These are phyloP conservation scores for Metarhizium brunneum DNA, from an alignment of 2,329 filamentous ascomycete species.

Conservation along the genomic window DNA sequence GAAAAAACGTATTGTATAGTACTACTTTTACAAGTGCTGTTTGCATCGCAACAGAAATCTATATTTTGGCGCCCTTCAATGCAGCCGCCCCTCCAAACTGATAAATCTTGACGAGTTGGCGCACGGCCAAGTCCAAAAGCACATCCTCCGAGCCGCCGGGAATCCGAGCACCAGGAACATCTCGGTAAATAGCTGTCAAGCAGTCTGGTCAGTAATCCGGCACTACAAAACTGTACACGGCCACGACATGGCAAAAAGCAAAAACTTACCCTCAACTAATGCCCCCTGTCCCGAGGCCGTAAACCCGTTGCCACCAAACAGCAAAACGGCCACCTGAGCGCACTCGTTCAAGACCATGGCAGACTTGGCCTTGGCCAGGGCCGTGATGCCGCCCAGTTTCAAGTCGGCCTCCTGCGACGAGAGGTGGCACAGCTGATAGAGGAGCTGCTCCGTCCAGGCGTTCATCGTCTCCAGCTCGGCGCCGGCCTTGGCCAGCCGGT, in stretches of 20 bases:
- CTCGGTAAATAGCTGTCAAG: not conserved
- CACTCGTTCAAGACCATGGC: slow-evolving; percentile 43
- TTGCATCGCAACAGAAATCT: not conserved
- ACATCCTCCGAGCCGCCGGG: slow-evolving; percentile 47
- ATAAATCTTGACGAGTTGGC: slow-evolving; percentile 15
- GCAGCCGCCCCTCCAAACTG: not conserved
- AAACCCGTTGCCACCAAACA: slow-evolving; percentile 44
- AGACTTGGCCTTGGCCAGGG: slow-evolving; percentile 35
- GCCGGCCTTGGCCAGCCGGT: slow-evolving; percentile 49
- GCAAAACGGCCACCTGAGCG: slow-evolving; percentile 41
- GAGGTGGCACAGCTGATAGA: slow-evolving; percentile 41
- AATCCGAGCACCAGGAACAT: slow-evolving; percentile 23
- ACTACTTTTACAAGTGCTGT: no score
- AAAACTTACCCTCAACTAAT: slow-evolving; percentile 38
- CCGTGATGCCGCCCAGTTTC: slow-evolving; percentile 21
- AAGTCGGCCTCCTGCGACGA: slow-evolving; percentile 17
- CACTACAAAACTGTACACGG: not conserved
- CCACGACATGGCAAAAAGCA: slow-evolving; percentile 20
- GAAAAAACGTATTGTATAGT: no score
- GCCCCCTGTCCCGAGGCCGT: slow-evolving; percentile 37
- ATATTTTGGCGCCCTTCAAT: not conserved
- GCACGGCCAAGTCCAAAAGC: slow-evolving; percentile 38
- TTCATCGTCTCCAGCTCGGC: slow-evolving; percentile 51
- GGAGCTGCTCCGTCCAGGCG: slow-evolving; percentile 53
- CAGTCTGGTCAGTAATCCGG: slow-evolving; percentile 14